Base-by-base conservation (phyloP, 2,329 filamentous ascomycete genomes). In the Harringtonia aguacate region DNA sequence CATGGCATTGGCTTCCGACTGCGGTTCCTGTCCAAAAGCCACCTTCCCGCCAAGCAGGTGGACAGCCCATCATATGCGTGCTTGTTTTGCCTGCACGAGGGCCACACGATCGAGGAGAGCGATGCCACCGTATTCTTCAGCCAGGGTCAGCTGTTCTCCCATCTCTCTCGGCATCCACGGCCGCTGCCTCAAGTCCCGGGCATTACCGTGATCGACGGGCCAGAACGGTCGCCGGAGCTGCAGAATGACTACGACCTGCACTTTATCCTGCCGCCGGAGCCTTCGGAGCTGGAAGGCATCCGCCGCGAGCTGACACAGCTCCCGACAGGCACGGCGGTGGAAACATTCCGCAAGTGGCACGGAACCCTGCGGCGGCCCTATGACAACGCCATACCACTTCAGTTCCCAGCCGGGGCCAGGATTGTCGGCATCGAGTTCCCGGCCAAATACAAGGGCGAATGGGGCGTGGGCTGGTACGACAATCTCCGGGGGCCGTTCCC, bases 51-150 rank as follows among this genome's bases (percentile, higher is more conserved):
- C 6, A 66, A 65, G 43, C 61, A 68, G 14, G 59, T 69, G 15
- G 73, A 76, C 36, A 73, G 77, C 47, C 63, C 70, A 41, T 54
- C 73, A 36, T 78, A 74, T 51, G 72, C 62, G 4, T 78, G 74
- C 48, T 49, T 73, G 1, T 76, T 78, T 52, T 78, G 74, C 53
- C 59, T 75, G 4, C 63, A 69, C 6, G 48, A 61, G 17, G 71
- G 71, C 1, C 61, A 55, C n/a, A 75, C 72, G 0, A 55, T 67
- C 3, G 69, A 76, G 39, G 65, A 71, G 44, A 70, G 69, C 50
- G 74, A 78, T 39, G 67, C 73, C 3, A 77, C 74, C 1, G 69
- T 77, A 9, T 77, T 77, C 55, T 72, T 74, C 53, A 69, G 57
- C 37, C 68, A 72, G 39, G 67, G 65, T 46, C 64, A 72, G 38